phyloP scores from a whole-genome alignment of 306 rosid genomes.

The Rosa multiflora region DNA sequence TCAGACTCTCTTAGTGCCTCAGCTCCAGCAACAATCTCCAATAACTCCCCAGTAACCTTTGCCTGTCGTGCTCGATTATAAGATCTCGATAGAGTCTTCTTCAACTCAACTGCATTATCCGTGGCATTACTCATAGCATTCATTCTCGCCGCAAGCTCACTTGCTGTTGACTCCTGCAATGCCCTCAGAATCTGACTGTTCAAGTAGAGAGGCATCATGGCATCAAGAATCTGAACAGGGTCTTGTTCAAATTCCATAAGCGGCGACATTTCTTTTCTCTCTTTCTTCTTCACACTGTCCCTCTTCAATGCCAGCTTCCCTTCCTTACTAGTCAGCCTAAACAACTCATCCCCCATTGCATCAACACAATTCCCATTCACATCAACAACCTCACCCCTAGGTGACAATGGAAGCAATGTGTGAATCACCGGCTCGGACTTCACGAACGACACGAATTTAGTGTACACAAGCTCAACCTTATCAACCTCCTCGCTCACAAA shows the following conservation, averaged over 20 bases:
- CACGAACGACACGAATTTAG: slow-evolving; percentile 61
- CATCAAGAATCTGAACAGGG: slow-evolving; percentile 83
- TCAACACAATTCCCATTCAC: slow-evolving; percentile 56
- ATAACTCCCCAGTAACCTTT: slow-evolving; percentile 68
- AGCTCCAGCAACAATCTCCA: slow-evolving; percentile 87
- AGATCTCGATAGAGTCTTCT: slow-evolving; percentile 45
- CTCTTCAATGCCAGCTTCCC: slow-evolving; percentile 65
- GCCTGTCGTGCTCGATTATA: slow-evolving; percentile 73
- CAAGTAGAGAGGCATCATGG: slow-evolving; percentile 82
- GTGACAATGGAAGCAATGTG: slow-evolving; percentile 64
- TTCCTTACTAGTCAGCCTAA: slow-evolving; percentile 60
- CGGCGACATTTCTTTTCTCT: slow-evolving; percentile 32
- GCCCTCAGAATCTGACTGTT: slow-evolving; percentile 71
- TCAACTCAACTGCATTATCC: slow-evolving; percentile 69
- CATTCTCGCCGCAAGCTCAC: slow-evolving; percentile 91
- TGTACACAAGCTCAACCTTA: slow-evolving; percentile 69
- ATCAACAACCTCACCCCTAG: slow-evolving; percentile 43
- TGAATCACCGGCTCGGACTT: slow-evolving; percentile 66
- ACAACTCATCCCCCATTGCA: slow-evolving; percentile 60
- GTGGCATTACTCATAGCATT: slow-evolving; percentile 75
- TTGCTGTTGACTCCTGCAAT: slow-evolving; percentile 77
- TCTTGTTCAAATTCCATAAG: slow-evolving; percentile 77
- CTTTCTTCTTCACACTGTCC: slow-evolving; percentile 27
- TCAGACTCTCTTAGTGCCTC: slow-evolving; percentile 53
- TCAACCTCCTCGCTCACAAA: slow-evolving; percentile 79